Conservation (phyloP, 805 yeast species). For the Candida maris region DNA sequence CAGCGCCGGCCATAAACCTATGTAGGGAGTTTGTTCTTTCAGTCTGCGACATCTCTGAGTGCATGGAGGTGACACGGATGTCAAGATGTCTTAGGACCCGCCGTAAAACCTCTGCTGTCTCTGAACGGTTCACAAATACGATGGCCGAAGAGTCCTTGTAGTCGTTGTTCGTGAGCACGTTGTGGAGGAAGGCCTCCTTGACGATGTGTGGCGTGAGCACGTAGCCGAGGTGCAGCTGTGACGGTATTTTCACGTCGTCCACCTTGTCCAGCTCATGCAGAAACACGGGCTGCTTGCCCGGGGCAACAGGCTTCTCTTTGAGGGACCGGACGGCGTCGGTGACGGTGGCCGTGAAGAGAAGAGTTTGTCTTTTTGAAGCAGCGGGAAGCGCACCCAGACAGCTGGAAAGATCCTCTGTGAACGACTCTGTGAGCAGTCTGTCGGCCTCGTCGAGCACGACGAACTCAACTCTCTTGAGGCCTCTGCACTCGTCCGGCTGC, state of each 20-base stretch:
- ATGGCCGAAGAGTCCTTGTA: constrained; percentile 69
- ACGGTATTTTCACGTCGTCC: constrained; percentile 78
- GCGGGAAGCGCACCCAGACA: constrained; percentile 74
- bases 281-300: constrained; percentile 56
- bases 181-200: constrained; percentile 82
- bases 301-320: constrained; percentile 57
- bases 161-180: constrained; percentile 57
- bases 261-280: constrained; percentile 72
- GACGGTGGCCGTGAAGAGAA: constrained; percentile 92
- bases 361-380: constrained; percentile 73
- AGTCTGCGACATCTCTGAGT: constrained; percentile 89
- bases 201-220: constrained; percentile 82
- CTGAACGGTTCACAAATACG: constrained; percentile 87
- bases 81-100: constrained; percentile 72
- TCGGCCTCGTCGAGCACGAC: constrained; percentile 96
- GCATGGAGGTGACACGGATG: constrained; percentile 81
- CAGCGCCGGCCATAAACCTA: constrained; percentile 91
- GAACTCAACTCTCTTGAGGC: constrained; percentile 72
- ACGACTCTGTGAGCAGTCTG: constrained; percentile 77
- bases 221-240: constrained; percentile 61
- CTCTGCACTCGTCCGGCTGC: constrained; percentile 83
- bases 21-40: constrained; percentile 91
- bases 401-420: constrained; percentile 70
- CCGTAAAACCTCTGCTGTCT: constrained; percentile 82
- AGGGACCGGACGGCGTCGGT: constrained; percentile 86